Evolutionary conservation across 2,329 filamentous ascomycete species (phyloP), one percentile per base, ranked within the genome.

Genomic region (Podosphaera xanthii): DNA sequence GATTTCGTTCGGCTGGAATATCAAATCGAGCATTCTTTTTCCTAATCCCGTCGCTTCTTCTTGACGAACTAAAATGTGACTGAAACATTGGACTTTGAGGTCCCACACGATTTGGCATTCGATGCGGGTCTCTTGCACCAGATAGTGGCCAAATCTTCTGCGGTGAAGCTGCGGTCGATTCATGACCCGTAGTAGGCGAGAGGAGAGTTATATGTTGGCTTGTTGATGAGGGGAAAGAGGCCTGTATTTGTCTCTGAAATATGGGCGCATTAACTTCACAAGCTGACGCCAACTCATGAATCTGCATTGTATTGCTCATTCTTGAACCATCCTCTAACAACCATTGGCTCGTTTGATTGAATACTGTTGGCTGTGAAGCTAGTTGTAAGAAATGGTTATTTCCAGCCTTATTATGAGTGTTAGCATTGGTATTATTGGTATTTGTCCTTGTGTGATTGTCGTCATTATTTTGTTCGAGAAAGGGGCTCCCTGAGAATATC

Each of bases 11-110:
- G 52, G 87, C 83, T 8, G 92, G 92, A 65, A 98, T 98, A 69
- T 97, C 91, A 72, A 97, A 96, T 65, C 91, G 86, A 64, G 90
- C 89, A 69, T 97, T 98, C 84, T 97, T 97, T 82, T 98, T 98
- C 68, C 92, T 82, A 71, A 97, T 94, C 62, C 92, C 68, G 58
- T 70, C 68, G 40, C 67, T 67, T 58, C 68, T 64, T 59, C 68
- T 64, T 10, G 67, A 78, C 71, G 87, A 75, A 59, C 90, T 84
- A 62, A 89, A 88, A 73, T 86, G 85, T 65, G 79, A 85, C 69
- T 82, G 80, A 71, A 84, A 79, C 35, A 65, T 65, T 36, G 86
- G 81, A 71, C 80, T 90, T 69, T 79, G 79, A 49, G 81, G 78
- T 63, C 77, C 77, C 76, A 85, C 82, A 65, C 79, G 76, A 72